Percentiles rank a stretch among this genome's conserved stretches.
These are phyloP conservation scores for Alternaria panax DNA, from an alignment of 2,329 filamentous ascomycete genomes.

Conservation along the genomic window DNA sequence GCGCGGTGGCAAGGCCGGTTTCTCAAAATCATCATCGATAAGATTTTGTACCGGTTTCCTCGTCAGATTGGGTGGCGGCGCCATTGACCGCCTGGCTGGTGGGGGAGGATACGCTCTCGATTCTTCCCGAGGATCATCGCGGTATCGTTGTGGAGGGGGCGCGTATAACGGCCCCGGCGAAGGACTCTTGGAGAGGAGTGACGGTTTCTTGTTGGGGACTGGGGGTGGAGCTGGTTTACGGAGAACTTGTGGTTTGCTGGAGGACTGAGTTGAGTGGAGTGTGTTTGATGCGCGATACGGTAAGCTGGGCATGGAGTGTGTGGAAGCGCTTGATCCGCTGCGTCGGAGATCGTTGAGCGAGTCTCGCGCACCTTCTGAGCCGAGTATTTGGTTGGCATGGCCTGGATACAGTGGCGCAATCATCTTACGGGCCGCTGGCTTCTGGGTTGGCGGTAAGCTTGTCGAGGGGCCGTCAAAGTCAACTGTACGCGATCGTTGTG, in stretches of 20 bases:
- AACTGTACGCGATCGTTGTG: slow-evolving; percentile 37
- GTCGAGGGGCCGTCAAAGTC: slow-evolving; percentile 42
- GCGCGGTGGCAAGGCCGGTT: slow-evolving; percentile 43
- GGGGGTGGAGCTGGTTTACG: slow-evolving; percentile 47
- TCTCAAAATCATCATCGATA: slow-evolving; percentile 30
- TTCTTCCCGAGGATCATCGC: slow-evolving; percentile 28
- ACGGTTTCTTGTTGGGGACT: slow-evolving; percentile 45
- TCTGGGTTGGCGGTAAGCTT: slow-evolving; percentile 24
- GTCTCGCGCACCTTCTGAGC: slow-evolving; percentile 33
- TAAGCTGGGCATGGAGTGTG: slow-evolving; percentile 39
- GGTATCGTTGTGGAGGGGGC: slow-evolving; percentile 29
- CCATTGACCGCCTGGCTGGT: slow-evolving; percentile 36
- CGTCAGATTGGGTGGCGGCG: slow-evolving; percentile 19
- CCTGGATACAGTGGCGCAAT: slow-evolving; percentile 39
- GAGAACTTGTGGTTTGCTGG: slow-evolving; percentile 32
- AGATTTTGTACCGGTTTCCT: slow-evolving; percentile 31
- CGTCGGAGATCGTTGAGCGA: slow-evolving; percentile 32
- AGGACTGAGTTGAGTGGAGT: slow-evolving; percentile 9
- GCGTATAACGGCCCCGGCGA: slow-evolving; percentile 9
- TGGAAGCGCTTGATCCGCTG: slow-evolving; percentile 35
- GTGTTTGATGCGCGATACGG: slow-evolving; percentile 24
- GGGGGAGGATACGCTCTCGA: slow-evolving; percentile 27
- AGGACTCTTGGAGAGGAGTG: slow-evolving; percentile 29
- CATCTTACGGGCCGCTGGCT: slow-evolving; percentile 39
- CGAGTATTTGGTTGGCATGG: slow-evolving; percentile 28